Conservation (phyloP, 1,139 yeast species). For the Protomyces inouyei region DNA sequence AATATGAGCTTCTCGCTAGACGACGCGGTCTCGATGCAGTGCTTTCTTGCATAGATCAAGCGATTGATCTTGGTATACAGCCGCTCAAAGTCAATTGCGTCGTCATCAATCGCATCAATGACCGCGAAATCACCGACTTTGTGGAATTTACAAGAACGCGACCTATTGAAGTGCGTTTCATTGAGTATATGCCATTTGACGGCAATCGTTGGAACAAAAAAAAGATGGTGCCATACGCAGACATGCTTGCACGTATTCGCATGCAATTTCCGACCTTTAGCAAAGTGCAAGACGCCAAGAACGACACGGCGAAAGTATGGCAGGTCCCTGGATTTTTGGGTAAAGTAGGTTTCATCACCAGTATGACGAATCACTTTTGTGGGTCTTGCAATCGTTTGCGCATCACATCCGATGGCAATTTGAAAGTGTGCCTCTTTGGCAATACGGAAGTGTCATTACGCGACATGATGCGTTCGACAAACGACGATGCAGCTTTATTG, state of each 20-base stretch:
- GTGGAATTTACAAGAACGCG: constrained; percentile 42
- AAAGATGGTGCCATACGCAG: constrained; percentile 46
- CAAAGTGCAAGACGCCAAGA: constrained; percentile 26
- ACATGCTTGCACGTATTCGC: constrained; percentile 42
- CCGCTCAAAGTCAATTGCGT: constrained; percentile 49
- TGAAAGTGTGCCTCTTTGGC: constrained; percentile 52
- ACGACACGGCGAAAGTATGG: constrained; percentile 48
- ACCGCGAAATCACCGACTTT: constrained; percentile 48
- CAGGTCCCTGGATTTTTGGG: constrained; percentile 45
- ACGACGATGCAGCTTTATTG: constrained; percentile 39
- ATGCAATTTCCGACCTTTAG: constrained; percentile 34
- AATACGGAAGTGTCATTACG: constrained; percentile 48
- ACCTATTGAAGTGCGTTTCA: constrained; percentile 48
- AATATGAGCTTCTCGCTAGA: constrained; percentile 48
- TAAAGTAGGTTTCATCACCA: constrained; percentile 48
- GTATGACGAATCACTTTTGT: constrained; percentile 52
- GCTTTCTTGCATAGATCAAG: constrained; percentile 44
- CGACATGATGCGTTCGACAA: constrained; percentile 42
- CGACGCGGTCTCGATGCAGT: constrained; percentile 48
- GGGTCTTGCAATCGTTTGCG: constrained; percentile 49
- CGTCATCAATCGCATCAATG: constrained; percentile 48
- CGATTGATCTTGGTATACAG: constrained; percentile 45
- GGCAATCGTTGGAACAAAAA: constrained; percentile 49
- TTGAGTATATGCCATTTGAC: constrained; percentile 54
- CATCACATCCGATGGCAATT: constrained; percentile 50